Conservation (phyloP, 1,284 basidiomycete genomes). For the Ustilago trichophora region DNA sequence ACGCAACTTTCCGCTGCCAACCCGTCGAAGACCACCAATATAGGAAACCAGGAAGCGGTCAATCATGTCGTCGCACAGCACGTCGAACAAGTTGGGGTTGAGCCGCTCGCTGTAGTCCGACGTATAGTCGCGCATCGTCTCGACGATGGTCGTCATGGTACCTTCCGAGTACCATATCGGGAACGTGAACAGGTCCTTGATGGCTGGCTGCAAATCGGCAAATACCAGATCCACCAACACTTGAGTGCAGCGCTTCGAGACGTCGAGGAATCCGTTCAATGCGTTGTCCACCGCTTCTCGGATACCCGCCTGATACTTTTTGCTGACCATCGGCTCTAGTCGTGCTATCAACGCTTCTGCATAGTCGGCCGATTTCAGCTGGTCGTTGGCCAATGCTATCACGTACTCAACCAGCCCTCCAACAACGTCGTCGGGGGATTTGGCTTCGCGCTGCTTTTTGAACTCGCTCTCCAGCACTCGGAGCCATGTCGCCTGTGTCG, state of each 20-base stretch:
- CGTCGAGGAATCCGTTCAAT: conserved; percentile 97
- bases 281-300: conserved; percentile 89
- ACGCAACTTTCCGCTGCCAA: conserved; percentile 76
- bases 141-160: conserved; percentile 82
- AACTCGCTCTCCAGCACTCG: conserved; percentile 84
- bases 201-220: conserved; percentile 89
- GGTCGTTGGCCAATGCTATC: conserved; percentile 98
- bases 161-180: conserved; percentile 73
- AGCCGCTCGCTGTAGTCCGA: conserved; percentile 89
- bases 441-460: conserved; percentile 80
- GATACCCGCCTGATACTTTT: conserved; percentile 87
- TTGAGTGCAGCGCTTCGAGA: conserved; percentile 95
- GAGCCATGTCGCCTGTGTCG: conserved; percentile 88
- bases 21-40: conserved; percentile 84
- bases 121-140: conserved; percentile 96
- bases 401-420: conserved; percentile 93
- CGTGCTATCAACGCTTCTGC: conserved; percentile 84
- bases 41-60: conserved; percentile 91
- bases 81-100: conserved; percentile 88
- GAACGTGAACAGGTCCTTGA: conserved; percentile 82
- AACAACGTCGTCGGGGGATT: conserved; percentile 83
- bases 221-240: conserved; percentile 93
- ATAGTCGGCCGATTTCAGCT: conserved; percentile 94
- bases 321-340: conserved; percentile 88
- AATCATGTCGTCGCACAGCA: conserved; percentile 90